phyloP scores from a whole-genome alignment of 2,329 filamentous ascomycete species.

The Pseudogymnoascus sp. region DNA sequence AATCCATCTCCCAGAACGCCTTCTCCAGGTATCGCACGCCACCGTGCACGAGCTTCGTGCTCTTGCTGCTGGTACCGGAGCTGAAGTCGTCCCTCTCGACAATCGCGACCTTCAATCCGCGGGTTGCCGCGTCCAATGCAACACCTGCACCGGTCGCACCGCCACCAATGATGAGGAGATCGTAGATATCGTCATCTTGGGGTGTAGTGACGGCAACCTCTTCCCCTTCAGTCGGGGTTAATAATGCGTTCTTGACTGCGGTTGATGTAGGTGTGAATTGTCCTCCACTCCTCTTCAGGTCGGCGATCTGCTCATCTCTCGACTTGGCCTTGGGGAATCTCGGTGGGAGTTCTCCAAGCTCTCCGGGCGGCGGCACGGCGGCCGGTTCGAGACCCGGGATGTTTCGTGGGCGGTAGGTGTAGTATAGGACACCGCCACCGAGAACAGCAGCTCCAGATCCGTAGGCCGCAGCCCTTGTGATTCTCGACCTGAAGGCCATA shows the following conservation, averaged over 20 bases:
- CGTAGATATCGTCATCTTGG: conserved; percentile 50
- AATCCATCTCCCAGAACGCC: conserved; percentile 64
- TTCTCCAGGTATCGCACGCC: conserved; percentile 67
- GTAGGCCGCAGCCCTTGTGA: conserved; percentile 44
- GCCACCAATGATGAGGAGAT: conserved; percentile 59
- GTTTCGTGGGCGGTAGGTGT: conserved; percentile 58
- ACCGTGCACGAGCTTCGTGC: conserved; percentile 64
- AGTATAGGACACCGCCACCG: conserved; percentile 42
- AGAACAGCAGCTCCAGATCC: conserved; percentile 38
- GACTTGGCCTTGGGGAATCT: conserved; percentile 43
- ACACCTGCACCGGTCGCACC: conserved; percentile 61
- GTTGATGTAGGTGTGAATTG: conserved; percentile 32
- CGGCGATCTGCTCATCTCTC: conserved; percentile 42
- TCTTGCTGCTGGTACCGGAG: conserved; percentile 62
- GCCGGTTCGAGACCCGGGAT: conserved; percentile 63
- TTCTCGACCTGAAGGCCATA: conserved; percentile 32
- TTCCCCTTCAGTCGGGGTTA: conserved; percentile 35
- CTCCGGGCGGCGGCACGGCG: conserved; percentile 60
- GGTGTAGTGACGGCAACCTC: conserved; percentile 47
- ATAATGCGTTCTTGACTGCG: conserved; percentile 36
- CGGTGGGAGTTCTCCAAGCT: conserved; percentile 55
- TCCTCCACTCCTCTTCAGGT: conserved; percentile 39
- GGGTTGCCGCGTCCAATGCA: conserved; percentile 58
- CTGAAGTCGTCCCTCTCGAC: conserved; percentile 65
- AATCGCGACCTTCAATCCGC: conserved; percentile 59